phyloP scores from a whole-genome alignment of 176 grass and related monocot genomes.

The Juncus inflexus region DNA sequence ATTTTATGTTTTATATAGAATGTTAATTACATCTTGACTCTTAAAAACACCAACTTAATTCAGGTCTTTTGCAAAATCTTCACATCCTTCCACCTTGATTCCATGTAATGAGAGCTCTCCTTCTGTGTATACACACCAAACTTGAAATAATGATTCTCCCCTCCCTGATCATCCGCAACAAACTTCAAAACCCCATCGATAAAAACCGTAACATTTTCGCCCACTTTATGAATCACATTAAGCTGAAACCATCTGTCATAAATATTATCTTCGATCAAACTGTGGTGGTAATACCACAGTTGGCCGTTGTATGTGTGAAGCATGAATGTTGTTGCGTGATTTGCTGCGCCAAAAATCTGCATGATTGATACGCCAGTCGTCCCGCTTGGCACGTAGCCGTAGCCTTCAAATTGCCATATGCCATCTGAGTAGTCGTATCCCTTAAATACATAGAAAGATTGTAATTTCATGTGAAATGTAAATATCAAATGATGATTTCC shows the following conservation, averaged over 20 bases:
- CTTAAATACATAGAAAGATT: background rate
- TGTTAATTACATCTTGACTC: too few species aligned
- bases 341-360: slow-evolving; percentile 40
- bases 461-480: background rate
- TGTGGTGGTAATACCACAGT: slow-evolving; percentile 34
- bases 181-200: slow-evolving; percentile 28
- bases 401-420: slow-evolving; percentile 56
- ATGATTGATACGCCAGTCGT: slow-evolving; percentile 41
- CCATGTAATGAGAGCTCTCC: slow-evolving; percentile 27
- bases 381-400: slow-evolving; percentile 31
- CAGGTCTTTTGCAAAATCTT: slow-evolving; percentile 5
- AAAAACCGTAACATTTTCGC: slow-evolving; percentile 17
- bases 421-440: slow-evolving; percentile 35
- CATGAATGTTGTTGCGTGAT: slow-evolving; percentile 37
- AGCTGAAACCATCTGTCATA: slow-evolving; percentile 42
- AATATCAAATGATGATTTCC: too few species aligned
- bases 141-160: slow-evolving; percentile 32
- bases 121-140: slow-evolving; percentile 41
- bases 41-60: too few species aligned
- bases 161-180: slow-evolving; percentile 3
- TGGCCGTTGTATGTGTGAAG: slow-evolving; percentile 39
- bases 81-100: slow-evolving; percentile 38
- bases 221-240: slow-evolving; percentile 51
- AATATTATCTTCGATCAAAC: slow-evolving; percentile 28
- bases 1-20: too few species aligned